These are phyloP conservation scores for Babesia ovata DNA, from an alignment of 169 alveolate species.

Conservation along the genomic window DNA sequence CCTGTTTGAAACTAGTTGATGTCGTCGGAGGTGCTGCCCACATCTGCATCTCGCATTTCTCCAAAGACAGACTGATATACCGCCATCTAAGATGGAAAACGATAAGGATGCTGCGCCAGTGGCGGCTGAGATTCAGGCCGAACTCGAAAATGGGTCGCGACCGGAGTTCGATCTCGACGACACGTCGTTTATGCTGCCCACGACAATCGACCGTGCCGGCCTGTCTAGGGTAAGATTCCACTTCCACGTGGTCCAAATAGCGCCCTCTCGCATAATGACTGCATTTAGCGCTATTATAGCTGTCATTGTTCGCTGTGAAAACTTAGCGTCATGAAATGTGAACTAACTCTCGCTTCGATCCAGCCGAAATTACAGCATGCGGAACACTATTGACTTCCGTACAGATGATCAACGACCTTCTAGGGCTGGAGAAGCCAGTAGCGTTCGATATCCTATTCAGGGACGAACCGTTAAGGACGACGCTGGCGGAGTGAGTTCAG, in stretches of 20 bases:
- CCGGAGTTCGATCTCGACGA: conserved; percentile 55
- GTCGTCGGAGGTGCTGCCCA: background rate
- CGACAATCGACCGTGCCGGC: conserved; percentile 52
- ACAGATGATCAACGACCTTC: conserved; percentile 66
- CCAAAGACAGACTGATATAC: background rate
- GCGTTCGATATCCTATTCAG: conserved; percentile 54
- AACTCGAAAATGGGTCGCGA: conserved; percentile 54
- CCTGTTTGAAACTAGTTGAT: background rate
- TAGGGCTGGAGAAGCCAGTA: conserved; percentile 47
- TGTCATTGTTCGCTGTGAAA: background rate
- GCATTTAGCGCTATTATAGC: background rate
- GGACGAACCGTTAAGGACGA: conserved; percentile 50
- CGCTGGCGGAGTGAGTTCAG: conserved; percentile 53
- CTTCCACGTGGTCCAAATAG: background rate
- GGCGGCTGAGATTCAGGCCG: conserved; percentile 58
- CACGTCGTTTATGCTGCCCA: conserved; percentile 54
- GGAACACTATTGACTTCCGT: background rate
- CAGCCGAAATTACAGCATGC: background rate
- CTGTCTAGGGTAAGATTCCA: conserved; percentile 53
- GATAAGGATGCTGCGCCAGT: background rate
- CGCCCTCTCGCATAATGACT: background rate
- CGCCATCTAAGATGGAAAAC: background rate
- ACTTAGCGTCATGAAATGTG: background rate
- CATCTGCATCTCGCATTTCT: background rate
- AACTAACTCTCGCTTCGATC: background rate